Conservation (phyloP, 2,329 filamentous ascomycete species). For the Colletotrichum godetiae region DNA sequence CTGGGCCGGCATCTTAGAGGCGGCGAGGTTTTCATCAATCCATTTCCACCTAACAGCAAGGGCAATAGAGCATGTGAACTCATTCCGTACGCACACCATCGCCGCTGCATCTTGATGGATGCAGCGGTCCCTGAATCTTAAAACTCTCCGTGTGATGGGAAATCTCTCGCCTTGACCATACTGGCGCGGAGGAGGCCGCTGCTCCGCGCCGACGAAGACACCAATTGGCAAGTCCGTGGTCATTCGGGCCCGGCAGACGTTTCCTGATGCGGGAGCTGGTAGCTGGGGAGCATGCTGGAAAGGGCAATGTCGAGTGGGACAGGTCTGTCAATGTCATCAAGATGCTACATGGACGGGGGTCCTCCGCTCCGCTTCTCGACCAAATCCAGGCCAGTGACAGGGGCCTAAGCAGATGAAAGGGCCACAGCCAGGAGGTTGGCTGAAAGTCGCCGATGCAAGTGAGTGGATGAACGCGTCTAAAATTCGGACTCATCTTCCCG, state of each 20-base stretch:
- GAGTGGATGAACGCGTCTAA: background rate
- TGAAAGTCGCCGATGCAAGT: background rate
- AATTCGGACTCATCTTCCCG: background rate
- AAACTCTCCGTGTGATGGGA: background rate
- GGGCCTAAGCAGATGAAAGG: slow-evolving; percentile 21
- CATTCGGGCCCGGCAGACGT: background rate
- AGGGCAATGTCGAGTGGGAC: background rate
- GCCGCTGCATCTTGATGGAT: background rate
- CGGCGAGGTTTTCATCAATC: background rate
- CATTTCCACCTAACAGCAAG: slow-evolving; percentile 14
- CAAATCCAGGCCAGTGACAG: background rate
- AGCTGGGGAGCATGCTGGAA: background rate
- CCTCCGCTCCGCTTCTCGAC: background rate
- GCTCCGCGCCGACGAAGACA: background rate
- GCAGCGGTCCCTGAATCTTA: slow-evolving; percentile 9
- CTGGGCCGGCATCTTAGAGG: slow-evolving; percentile 10
- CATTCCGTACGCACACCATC: background rate
- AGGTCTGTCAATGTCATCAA: background rate
- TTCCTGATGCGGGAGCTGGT: background rate
- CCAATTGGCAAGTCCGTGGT: background rate
- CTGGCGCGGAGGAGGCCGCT: background rate
- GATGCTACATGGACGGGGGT: slow-evolving; percentile 14
- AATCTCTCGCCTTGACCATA: background rate
- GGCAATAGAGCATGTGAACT: background rate
- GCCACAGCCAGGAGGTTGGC: background rate